These are phyloP conservation scores for Euphorbia lathyris DNA, from an alignment of 345 rosid species.

Conservation along the genomic window DNA sequence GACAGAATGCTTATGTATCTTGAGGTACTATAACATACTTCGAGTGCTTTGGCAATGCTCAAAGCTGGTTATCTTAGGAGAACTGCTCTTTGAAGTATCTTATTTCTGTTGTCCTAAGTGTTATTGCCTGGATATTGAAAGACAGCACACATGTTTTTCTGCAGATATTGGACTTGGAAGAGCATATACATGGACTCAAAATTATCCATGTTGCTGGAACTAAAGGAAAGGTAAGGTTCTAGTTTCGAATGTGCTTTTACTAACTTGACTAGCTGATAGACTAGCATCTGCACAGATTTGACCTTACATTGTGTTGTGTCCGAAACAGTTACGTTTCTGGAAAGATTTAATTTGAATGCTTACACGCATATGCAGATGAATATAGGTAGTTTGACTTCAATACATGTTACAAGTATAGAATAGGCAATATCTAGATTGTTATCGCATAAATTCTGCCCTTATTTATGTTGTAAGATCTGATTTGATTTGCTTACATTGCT, in stretches of 20 bases:
- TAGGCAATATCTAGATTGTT: not conserved
- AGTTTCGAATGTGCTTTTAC: slow-evolving; percentile 5
- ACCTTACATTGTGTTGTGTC: not conserved
- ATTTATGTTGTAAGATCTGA: not conserved
- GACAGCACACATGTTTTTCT: slow-evolving; percentile 8
- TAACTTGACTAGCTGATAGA: not conserved
- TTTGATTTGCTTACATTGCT: not conserved
- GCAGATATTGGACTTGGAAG: slow-evolving; percentile 76
- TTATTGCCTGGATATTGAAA: slow-evolving; percentile 6
- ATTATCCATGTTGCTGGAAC: slow-evolving; percentile 95
- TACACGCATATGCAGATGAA: not conserved
- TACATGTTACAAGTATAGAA: not conserved
- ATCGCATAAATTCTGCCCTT: not conserved
- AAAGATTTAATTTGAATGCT: not conserved
- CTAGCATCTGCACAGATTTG: not conserved
- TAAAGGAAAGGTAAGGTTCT: slow-evolving; percentile 69
- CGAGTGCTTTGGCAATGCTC: slow-evolving; percentile 3
- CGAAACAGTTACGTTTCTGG: not conserved
- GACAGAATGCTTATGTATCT: slow-evolving; percentile 70
- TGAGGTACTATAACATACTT: slow-evolving; percentile 39
- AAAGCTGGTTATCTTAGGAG: not conserved
- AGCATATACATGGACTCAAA: slow-evolving; percentile 46
- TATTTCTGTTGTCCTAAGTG: not conserved
- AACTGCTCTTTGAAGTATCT: not conserved
- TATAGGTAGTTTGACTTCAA: not conserved